Conservation (phyloP, 768 basidiomycete genomes). For the Clitopilus hobsonii region DNA sequence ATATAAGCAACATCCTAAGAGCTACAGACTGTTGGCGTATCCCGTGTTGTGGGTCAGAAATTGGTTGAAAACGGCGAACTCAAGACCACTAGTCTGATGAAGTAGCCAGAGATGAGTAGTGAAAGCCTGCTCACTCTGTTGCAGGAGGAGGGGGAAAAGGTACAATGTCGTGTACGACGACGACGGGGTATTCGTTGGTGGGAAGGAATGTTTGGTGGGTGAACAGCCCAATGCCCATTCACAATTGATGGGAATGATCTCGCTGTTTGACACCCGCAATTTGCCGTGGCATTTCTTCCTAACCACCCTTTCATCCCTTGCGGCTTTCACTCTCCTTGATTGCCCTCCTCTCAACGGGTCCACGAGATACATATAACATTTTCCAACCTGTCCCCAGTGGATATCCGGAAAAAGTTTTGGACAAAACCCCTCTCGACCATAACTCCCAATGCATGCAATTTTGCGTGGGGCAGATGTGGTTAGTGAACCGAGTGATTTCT, state of each 20-base stretch:
- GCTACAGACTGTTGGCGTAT: background rate
- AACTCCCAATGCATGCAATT: too few species aligned
- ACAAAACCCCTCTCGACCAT: too few species aligned
- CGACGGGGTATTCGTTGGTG: conserved; percentile 16
- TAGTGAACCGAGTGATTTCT: background rate
- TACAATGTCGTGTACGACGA: conserved; percentile 7
- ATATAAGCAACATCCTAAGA: background rate
- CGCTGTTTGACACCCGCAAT: conserved; percentile 15
- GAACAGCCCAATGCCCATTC: conserved; percentile 6
- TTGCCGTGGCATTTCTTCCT: conserved; percentile 11
- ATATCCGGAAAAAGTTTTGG: too few species aligned
- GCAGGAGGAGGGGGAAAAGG: background rate
- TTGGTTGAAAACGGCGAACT: background rate
- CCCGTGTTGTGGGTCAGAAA: background rate
- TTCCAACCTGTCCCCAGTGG: too few species aligned
- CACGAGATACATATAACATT: too few species aligned
- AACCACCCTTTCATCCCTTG: background rate
- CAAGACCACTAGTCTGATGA: background rate
- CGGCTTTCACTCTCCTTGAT: background rate
- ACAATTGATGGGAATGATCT: conserved; percentile 20
- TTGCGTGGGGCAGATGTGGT: background rate
- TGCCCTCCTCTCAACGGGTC: background rate
- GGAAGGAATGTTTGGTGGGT: conserved; percentile 21
- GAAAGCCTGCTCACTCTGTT: background rate
- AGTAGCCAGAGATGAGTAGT: background rate